Base-by-base conservation (phyloP, 2,329 filamentous ascomycete genomes). In the Knoxdaviesia capensis region DNA sequence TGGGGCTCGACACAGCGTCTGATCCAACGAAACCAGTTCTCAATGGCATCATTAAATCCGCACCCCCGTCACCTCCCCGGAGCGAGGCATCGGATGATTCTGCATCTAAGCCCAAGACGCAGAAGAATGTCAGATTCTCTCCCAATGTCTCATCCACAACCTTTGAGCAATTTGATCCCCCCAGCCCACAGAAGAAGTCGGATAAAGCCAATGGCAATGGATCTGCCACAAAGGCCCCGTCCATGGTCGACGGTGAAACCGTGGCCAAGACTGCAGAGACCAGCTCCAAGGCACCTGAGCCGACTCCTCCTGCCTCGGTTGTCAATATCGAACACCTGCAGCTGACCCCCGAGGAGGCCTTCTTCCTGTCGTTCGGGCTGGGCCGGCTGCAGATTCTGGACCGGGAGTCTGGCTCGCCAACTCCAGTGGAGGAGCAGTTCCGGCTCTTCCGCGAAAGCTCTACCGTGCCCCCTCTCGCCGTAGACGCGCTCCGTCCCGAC, bases 271-370 rank as follows among this genome's bases (percentile, higher is more conserved):
- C 20, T 20, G 20, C 20, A 20, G 20, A 20, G 2, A 2, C 46
- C 38, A 36, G 40, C 33, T n/a, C 43, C 36, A 41, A 40, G 42
- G 31, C 45, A 44, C 6, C 6, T 11, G 30, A 9, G 29, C 7
- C 28, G 6, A 20, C 20, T 20, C 20, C 3, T 7, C 32, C 31
- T 6, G 41, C 33, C 2, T 41, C 46, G n/a, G 51, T 71, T 3
- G 51, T 57, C 41, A 65, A 73, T 48, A 68, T 62, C 60, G 90
- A 98, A 53, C 86, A 94, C 53, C 74, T 94, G n/a, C 90, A 96
- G 55, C 67, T 98, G 6, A 86, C 80, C 3, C 71, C 80, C 0
- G 86, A 94, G 56, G 90, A 98, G 59, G 79, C 86, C 0, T 92
- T 96, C 59, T 98, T 94, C 56, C 69, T 98, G 7, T 68, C 66